Conservation (phyloP, 306 rosid genomes). For the Cucumis cinereus region DNA sequence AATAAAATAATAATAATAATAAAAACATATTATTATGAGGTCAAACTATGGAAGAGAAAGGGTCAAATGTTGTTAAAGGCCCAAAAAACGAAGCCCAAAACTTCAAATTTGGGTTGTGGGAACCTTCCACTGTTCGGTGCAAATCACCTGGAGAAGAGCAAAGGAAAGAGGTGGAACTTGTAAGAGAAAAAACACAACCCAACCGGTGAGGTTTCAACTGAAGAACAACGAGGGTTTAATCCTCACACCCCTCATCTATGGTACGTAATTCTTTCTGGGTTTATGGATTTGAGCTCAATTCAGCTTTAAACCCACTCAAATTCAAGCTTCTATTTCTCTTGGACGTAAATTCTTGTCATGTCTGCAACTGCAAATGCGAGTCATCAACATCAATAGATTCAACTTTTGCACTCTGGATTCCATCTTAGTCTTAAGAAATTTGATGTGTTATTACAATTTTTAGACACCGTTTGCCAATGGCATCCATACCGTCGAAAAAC, state of each 20-base stretch:
- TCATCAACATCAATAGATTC: neutral
- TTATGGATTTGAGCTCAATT: neutral
- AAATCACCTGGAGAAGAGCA: neutral
- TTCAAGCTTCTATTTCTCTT: neutral
- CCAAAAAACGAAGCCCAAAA: conserved; percentile 3
- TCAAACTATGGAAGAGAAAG: too few species aligned
- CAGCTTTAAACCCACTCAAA: neutral
- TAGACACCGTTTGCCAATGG: conserved; percentile 24
- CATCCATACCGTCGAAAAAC: conserved; percentile 44
- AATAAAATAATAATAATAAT: too few species aligned
- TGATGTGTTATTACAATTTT: neutral
- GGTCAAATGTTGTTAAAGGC: neutral
- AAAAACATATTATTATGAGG: too few species aligned
- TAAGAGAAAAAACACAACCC: neutral
- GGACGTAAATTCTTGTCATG: neutral
- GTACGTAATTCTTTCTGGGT: conserved; percentile 2
- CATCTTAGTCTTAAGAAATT: neutral
- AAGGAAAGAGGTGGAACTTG: neutral
- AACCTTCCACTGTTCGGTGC: neutral
- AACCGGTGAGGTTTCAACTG: neutral
- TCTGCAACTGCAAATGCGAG: neutral
- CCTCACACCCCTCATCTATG: neutral
- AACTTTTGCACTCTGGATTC: neutral
- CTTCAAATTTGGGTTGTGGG: neutral
- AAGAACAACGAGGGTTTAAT: neutral